Base-by-base conservation (phyloP, 805 yeast genomes). In the Candida corydali region DNA sequence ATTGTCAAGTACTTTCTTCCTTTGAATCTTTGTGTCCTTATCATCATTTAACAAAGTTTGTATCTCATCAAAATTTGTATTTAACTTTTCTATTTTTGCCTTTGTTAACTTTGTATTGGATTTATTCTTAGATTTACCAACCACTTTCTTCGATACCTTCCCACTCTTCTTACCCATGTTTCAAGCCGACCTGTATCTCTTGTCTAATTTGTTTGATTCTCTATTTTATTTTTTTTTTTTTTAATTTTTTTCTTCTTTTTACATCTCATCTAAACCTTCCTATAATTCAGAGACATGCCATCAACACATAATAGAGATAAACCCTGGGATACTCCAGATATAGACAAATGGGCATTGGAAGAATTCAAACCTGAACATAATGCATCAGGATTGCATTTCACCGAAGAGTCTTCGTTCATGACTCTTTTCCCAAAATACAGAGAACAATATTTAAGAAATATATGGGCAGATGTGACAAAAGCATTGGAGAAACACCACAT, bases 291-390 rank as follows among this genome's bases (percentile, higher is more conserved):
- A 17, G 52, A 44, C 29, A 91, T 91, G 98, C 87, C 83, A 17
- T 86, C 96, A 2, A 86, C 95, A 32, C 89, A 91, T 61, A 86
- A 93, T 61, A 82, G 80, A 54, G 98, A 93, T 51, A 91, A 91
- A 62, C 98, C 98, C 36, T 89, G 98, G 98, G 98, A 89, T 57
- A 89, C 96, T 8, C 86, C 84, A 15, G 96, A 88, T 49, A 80
- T 89, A 40, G 95, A 89, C 58, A 89, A 91, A 59, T 91, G 98
- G 98, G 70, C 75, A 49, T 69, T 79, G 24, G 95, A 86, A 24
- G 94, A 87, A 39, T 93, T 93, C 69, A 82, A 74, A 47, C 86
- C 87, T 2, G 96, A 87, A 50, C 95, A 93, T 55, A 86, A 88
- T 54, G 80, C 78, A 5, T 77, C 89, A 8, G 96, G 97, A 0